Conservation (phyloP, 495 filamentous ascomycete genomes). For the Penicillium cosmopolitanum region DNA sequence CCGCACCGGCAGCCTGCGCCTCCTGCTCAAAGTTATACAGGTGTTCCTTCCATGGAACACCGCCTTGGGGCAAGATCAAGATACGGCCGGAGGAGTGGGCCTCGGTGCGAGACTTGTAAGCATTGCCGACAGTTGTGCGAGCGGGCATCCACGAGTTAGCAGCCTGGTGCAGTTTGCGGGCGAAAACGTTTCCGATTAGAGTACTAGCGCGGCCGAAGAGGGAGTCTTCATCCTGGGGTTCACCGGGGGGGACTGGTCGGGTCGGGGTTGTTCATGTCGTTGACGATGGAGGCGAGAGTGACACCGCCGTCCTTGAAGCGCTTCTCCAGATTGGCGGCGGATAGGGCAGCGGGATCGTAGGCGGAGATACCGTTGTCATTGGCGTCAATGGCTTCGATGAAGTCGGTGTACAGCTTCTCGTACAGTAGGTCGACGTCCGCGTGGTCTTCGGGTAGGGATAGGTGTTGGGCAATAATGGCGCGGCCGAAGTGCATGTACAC, state of each 20-base stretch:
- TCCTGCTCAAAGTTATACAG: slow-evolving; percentile 83
- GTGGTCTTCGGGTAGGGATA: slow-evolving; percentile 62
- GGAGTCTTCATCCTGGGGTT: slow-evolving; percentile 78
- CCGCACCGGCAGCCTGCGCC: slow-evolving; percentile 42
- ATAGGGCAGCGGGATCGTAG: slow-evolving; percentile 69
- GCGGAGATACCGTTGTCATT: slow-evolving; percentile 92
- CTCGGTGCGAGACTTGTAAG: slow-evolving; percentile 65
- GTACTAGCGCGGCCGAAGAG: slow-evolving; percentile 74
- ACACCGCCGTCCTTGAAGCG: slow-evolving; percentile 81
- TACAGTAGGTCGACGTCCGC: slow-evolving; percentile 73
- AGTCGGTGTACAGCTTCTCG: slow-evolving; percentile 87
- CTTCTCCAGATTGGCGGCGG: slow-evolving; percentile 69
- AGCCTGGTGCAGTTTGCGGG: slow-evolving; percentile 67
- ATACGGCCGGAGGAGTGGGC: slow-evolving; percentile 76
- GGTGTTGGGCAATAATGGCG: slow-evolving; percentile 72
- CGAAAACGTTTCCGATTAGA: slow-evolving; percentile 86
- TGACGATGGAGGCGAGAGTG: slow-evolving; percentile 80
- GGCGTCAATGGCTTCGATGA: slow-evolving; percentile 94
- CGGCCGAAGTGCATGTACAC: slow-evolving; percentile 96
- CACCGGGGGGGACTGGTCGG: slow-evolving; percentile 43
- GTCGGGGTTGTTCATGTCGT: slow-evolving; percentile 71
- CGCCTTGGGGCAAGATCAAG: slow-evolving; percentile 72
- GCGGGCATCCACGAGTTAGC: slow-evolving; percentile 78
- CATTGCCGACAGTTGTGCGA: slow-evolving; percentile 70
- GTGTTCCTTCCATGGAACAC: slow-evolving; percentile 94